Evolutionary conservation across 306 rosid species (phyloP), one percentile per base, ranked within the genome.

Genomic region (Quercus agrifolia): DNA sequence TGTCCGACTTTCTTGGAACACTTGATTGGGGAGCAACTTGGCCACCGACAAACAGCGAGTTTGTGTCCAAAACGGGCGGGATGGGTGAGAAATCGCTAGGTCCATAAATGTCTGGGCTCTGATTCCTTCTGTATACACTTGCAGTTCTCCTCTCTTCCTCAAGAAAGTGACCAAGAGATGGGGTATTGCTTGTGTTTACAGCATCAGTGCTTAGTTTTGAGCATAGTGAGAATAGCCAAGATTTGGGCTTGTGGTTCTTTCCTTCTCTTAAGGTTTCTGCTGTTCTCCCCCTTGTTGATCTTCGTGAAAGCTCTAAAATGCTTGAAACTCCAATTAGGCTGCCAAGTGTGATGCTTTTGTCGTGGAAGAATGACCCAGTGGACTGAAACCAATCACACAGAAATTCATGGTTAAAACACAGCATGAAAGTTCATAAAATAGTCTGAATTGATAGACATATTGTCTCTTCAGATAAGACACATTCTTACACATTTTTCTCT

Each of bases 91-190:
- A 85, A 71, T 77, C 80, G 30, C 77, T 79, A 20, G 84, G 78
- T 46, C 82, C 83, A 46, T 78, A 25, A 68, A 76, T 56, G 68
- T 74, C 15, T 10, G 81, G 77, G 68, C 15, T 79, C 8, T 78
- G 83, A 74, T 49, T 86, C 57, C 85, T 83, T 78, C 83, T 78
- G 70, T 62, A 56, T 49, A 64, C 51, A 71, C n/a, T 75, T 59
- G 84, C 85, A 18, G 78, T 81, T 83, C 83, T 84, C 71, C 92
- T 89, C 81, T 91, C 98, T 23, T 79, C 89, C 84, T 91, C 90
- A 41, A 93, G 98, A 80, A 83, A 91, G 76, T 91, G 88, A 61
- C 84, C 90, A 61, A 93, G 97, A 25, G 93, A 91, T 25, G 84
- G 91, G 74, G 86, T 73, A 78, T 82, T 82, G 18, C 74, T 76